Conservation (phyloP, 164 flowering plant genomes). For the Akebia trifoliata region DNA sequence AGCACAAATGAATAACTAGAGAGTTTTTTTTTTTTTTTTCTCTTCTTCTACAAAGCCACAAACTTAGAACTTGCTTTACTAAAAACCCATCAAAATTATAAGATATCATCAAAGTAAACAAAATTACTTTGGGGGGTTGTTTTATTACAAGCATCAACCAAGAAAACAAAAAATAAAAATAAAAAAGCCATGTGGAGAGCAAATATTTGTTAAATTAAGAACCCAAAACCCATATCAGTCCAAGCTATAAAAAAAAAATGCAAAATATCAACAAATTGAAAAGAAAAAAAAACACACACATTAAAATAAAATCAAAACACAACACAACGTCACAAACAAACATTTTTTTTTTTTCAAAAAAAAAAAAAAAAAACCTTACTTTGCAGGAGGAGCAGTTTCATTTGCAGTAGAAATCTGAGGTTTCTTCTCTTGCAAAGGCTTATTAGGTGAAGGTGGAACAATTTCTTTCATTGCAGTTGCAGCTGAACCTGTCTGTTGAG, state of each 20-base stretch:
- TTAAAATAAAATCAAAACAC: neutral
- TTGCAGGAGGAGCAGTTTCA: constrained; percentile 55
- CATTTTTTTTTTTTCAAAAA: neutral
- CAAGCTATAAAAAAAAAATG: neutral
- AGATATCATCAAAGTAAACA: too few species aligned
- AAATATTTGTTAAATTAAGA: neutral
- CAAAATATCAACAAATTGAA: neutral
- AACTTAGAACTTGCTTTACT: too few species aligned
- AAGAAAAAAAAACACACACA: neutral
- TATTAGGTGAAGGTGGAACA: constrained; percentile 25
- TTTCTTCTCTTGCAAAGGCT: constrained; percentile 46
- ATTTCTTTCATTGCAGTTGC: constrained; percentile 23
- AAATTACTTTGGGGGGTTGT: too few species aligned
- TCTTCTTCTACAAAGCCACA: too few species aligned
- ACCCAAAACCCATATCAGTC: neutral
- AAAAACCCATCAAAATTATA: too few species aligned
- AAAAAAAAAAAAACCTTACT: constrained; percentile 3
- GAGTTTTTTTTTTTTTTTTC: too few species aligned
- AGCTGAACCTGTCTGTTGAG: constrained; percentile 20
- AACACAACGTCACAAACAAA: neutral
- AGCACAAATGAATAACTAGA: too few species aligned
- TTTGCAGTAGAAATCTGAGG: constrained; percentile 37
- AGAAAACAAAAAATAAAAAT: neutral
- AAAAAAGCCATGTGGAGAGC: neutral
- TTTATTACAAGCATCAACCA: too few species aligned